These are phyloP conservation scores for Emiliania huxleyi DNA, from an alignment of 78 protist genomes.

Conservation along the genomic window DNA sequence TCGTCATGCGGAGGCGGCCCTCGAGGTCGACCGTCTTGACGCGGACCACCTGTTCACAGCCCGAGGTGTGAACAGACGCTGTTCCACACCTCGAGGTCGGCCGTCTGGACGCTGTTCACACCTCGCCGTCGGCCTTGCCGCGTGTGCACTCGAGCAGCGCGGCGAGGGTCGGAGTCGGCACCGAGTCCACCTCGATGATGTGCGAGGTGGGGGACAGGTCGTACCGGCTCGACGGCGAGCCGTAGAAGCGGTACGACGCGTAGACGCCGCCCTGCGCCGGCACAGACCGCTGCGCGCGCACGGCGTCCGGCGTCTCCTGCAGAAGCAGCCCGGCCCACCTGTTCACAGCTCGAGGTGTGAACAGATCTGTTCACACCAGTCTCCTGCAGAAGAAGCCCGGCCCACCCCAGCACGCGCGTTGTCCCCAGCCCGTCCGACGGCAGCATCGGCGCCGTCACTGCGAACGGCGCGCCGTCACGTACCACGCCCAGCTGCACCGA, in stretches of 20 bases:
- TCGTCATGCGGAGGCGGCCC: constrained; percentile 20
- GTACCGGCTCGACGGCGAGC: constrained; percentile 34
- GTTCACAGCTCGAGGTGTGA: too few relatives aligned
- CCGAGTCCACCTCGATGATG: constrained; percentile 43
- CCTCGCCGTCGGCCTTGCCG: neutral
- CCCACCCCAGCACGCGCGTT: neutral
- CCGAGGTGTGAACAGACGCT: too few relatives aligned
- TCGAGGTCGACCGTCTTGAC: constrained; percentile 37
- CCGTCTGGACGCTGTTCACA: too few relatives aligned
- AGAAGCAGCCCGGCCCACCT: too few relatives aligned
- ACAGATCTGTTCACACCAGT: too few relatives aligned
- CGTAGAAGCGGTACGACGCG: constrained; percentile 1
- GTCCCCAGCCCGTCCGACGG: neutral
- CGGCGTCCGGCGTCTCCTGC: constrained; percentile 21
- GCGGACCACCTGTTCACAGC: too few relatives aligned
- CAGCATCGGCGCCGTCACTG: neutral
- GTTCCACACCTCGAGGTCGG: too few relatives aligned
- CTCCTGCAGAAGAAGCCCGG: constrained; percentile 17
- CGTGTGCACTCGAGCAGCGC: neutral
- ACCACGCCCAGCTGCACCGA: neutral
- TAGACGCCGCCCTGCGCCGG: constrained; percentile 20
- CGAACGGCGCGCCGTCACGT: neutral
- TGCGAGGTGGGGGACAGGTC: constrained; percentile 39
- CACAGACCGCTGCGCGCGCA: constrained; percentile 9
- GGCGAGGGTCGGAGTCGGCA: constrained; percentile 35